Conservation (phyloP, 2,329 filamentous ascomycete genomes). For the Fusarium sulawesiense region DNA sequence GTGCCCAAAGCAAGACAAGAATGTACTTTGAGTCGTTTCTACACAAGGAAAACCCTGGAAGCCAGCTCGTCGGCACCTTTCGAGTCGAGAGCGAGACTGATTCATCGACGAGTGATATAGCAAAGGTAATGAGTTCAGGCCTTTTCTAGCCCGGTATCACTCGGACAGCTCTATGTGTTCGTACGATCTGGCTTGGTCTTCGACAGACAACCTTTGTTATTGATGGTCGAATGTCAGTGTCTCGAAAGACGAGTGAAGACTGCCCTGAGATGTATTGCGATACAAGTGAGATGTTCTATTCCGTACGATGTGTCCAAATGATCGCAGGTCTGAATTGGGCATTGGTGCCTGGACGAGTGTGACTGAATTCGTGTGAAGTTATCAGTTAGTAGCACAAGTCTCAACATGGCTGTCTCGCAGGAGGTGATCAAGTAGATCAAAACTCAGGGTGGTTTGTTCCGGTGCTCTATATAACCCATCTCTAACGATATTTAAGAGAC, state of each 20-base stretch:
- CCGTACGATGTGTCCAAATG: not conserved
- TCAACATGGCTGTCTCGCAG: slow-evolving; percentile 18
- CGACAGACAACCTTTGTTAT: not conserved
- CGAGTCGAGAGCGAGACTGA: not conserved
- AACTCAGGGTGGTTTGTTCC: not conserved
- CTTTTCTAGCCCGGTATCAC: not conserved
- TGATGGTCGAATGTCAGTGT: not conserved
- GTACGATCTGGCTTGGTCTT: too few relatives aligned
- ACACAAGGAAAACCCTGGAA: not conserved
- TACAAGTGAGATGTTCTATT: not conserved
- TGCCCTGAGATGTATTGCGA: not conserved
- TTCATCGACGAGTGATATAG: not conserved
- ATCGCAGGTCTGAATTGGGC: not conserved
- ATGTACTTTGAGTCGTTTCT: not conserved
- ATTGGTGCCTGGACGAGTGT: not conserved
- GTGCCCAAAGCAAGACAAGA: not conserved
- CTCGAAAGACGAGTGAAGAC: not conserved
- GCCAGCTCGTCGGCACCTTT: not conserved
- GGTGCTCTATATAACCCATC: not conserved
- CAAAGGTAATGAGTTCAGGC: not conserved
- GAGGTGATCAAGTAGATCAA: not conserved
- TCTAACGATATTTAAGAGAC: not conserved
- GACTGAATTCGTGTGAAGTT: not conserved
- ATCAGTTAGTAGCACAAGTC: not conserved
- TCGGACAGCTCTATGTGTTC: not conserved